Conservation (phyloP, 345 rosid genomes). For the Gossypioides kirkii region DNA sequence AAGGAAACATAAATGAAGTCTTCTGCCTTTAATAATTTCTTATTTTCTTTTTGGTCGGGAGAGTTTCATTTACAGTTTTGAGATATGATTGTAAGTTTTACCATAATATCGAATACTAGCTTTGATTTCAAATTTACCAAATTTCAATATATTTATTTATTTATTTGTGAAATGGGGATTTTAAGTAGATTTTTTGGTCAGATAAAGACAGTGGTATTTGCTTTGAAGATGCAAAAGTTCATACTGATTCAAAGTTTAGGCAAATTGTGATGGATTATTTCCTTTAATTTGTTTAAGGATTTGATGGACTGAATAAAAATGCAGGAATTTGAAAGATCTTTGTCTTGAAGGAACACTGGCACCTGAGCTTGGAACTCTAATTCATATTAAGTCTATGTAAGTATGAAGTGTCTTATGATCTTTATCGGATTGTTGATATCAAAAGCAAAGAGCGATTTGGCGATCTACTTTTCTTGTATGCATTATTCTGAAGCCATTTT, state of each 20-base stretch:
- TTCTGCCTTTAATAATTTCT: conserved; percentile 17
- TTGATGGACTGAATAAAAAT: conserved; percentile 10
- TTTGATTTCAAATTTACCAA: neutral
- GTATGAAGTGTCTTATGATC: conserved; percentile 25
- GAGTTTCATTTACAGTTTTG: conserved; percentile 39
- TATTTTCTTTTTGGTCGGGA: conserved; percentile 37
- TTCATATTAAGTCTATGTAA: conserved; percentile 57
- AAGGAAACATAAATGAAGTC: conserved; percentile 32
- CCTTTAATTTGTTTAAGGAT: conserved; percentile 7
- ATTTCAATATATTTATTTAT: neutral
- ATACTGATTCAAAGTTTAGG: neutral
- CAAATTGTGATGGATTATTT: neutral
- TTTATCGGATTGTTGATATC: neutral
- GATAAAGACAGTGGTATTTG: neutral
- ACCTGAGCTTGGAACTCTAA: conserved; percentile 46
- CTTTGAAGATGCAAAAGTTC: no score
- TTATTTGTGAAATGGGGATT: neutral
- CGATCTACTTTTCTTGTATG: neutral
- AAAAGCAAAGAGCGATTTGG: neutral
- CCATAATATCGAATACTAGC: neutral
- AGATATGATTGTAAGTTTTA: neutral
- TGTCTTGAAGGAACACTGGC: conserved; percentile 58
- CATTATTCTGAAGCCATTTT: neutral
- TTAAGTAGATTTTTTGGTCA: neutral
- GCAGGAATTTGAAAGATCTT: conserved; percentile 60